Conservation (phyloP, 805 yeast genomes). For the Wickerhamiella bombiphila region DNA sequence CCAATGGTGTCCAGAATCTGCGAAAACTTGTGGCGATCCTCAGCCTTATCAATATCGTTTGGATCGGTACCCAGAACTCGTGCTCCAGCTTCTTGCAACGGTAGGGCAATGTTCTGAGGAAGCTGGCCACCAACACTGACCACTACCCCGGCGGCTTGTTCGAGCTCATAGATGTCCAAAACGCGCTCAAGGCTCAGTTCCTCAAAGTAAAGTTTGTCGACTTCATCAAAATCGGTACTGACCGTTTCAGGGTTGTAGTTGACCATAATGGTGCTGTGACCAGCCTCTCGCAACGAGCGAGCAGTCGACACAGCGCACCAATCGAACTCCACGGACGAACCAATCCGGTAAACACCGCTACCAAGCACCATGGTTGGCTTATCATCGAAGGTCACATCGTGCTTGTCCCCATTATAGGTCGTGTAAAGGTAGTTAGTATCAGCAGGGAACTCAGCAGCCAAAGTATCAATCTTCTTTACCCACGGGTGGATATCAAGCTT, state of each 20-base stretch:
- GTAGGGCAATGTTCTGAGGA: conserved; percentile 91
- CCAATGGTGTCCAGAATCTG: conserved; percentile 83
- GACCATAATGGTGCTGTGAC: conserved; percentile 86
- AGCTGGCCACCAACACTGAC: conserved; percentile 97
- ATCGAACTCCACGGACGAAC: conserved; percentile 96
- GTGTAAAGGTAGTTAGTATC: conserved; percentile 89
- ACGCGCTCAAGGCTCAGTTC: conserved; percentile 92
- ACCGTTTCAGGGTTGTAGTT: conserved; percentile 98
- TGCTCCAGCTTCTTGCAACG: conserved; percentile 59
- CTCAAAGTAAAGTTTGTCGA: conserved; percentile 91
- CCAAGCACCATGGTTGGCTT: conserved; percentile 90
- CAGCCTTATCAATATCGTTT: conserved; percentile 89
- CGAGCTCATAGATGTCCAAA: conserved; percentile 91
- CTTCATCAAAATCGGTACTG: conserved; percentile 96
- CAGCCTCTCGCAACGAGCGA: conserved; percentile 75
- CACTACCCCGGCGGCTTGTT: conserved; percentile 76
- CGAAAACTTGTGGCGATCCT: conserved; percentile 96
- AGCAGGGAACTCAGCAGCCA: conserved; percentile 99
- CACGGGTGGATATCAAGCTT: conserved; percentile 71
- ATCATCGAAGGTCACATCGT: conserved; percentile 75
- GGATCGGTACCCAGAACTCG: conserved; percentile 89
- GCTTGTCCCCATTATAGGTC: conserved; percentile 80
- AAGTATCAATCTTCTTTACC: conserved; percentile 91
- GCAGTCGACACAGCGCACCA: conserved; percentile 99
- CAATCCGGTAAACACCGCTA: conserved; percentile 98